These are phyloP conservation scores for Simmondsia chinensis DNA, from an alignment of 148 eudicot species.

Conservation along the genomic window DNA sequence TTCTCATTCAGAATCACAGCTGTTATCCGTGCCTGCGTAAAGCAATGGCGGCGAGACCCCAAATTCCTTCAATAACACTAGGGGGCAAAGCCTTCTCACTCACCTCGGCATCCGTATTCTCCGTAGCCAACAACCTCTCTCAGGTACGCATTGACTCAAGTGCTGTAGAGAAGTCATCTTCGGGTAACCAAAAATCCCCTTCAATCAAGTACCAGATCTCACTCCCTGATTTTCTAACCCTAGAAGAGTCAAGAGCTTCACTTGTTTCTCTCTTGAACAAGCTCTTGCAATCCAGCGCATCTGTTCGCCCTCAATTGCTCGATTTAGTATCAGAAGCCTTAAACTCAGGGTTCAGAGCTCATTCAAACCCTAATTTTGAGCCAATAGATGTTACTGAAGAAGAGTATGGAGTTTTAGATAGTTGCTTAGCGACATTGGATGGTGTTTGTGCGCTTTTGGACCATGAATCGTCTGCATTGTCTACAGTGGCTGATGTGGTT, in stretches of 20 bases:
- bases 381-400: conserved; percentile 22
- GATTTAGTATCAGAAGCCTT: conserved; percentile 23
- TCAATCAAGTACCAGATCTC: conserved; percentile 20
- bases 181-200: conserved; percentile 7
- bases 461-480: conserved; percentile 28
- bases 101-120: conserved; percentile 43
- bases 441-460: conserved; percentile 65
- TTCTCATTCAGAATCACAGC: no score
- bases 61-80: conserved; percentile 25
- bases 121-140: conserved; percentile 33
- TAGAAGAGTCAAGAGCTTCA: conserved; percentile 55
- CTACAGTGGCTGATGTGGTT: conserved; percentile 33
- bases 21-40: no score
- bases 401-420: conserved; percentile 19
- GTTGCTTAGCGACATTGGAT: conserved; percentile 22
- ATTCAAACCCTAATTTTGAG: background rate
- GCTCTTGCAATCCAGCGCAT: conserved; percentile 30
- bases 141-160: conserved; percentile 46
- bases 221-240: conserved; percentile 31
- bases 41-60: conserved; percentile 21
- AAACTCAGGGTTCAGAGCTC: conserved; percentile 7
- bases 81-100: conserved; percentile 72
- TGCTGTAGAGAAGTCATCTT: conserved; percentile 26
- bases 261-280: conserved; percentile 36
- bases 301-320: conserved; percentile 20